Evolutionary conservation across 78 protist species (phyloP), one percentile per base, ranked within the genome.

Genomic region (Neovahlkampfia damariscottae): DNA sequence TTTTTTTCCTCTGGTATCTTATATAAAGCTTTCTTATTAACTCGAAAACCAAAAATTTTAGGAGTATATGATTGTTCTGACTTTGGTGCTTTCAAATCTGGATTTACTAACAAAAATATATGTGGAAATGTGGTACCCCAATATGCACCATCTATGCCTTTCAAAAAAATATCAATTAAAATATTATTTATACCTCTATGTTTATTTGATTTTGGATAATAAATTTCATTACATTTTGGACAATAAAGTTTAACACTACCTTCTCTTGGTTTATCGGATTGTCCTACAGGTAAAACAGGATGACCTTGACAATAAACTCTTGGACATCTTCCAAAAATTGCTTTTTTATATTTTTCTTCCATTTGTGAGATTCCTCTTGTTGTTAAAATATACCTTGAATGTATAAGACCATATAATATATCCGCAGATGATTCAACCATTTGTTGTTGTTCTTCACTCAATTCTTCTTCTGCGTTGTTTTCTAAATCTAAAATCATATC

Each of bases 51-150:
- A 66, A 62, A 76, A 36, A 76, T 38, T 6, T 70, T 5, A 7
- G 79, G 69, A 3, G 40, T 70, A 38, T 59, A 59, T 34, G 10
- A n/a, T 69, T 19, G 72, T 34, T 3, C 5, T 19, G 73, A 7
- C 3, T 3, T 8, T 8, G 2, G 29, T 6, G 35, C 32, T n/a
- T 68, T 31, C 36, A 3, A 5, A 2, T 88, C 93, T 2, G 94
- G 90, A 41, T 81, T 85, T 27, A 72, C 50, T 0, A 82, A 83
- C 36, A 91, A 28, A 80, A 95, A 84, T 8, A 95, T 76, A 30
- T 91, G 95, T n/a, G 96, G 90, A 67, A 92, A 95, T 0, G 96
- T 88, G 0, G 98, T 92, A n/a, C 96, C 95, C 71, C 93, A 95
- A 82, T 84, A 95, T 8, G 95, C 94, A 32, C 98, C 98, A 39